phyloP scores from a whole-genome alignment of 129 eudicot genomes.

The Heracleum sosnowskyi region DNA sequence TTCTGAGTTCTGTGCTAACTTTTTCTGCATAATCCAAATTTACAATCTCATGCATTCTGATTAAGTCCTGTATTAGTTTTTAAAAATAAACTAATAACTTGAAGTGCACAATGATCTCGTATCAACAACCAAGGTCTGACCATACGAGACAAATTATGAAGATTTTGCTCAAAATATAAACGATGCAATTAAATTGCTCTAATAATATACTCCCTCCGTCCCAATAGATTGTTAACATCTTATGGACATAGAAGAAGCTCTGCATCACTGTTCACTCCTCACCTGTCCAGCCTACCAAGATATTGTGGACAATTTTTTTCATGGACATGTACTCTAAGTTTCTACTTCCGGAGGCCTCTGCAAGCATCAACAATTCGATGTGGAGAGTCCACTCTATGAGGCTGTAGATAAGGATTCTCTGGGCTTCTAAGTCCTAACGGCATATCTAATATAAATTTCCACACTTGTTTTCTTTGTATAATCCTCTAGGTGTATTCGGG shows the following conservation, averaged over 20 bases:
- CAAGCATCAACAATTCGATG: conserved; percentile 35
- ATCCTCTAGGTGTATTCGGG: neutral
- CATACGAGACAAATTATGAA: too few relatives aligned
- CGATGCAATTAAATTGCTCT: neutral
- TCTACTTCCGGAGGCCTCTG: conserved; percentile 39
- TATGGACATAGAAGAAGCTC: conserved; percentile 75
- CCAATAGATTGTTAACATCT: too few relatives aligned
- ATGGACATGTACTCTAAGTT: conserved; percentile 78
- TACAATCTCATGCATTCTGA: conserved; percentile 21
- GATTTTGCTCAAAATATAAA: too few relatives aligned
- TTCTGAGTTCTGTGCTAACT: too few relatives aligned
- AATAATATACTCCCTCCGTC: too few relatives aligned
- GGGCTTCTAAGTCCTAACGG: neutral
- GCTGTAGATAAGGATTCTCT: neutral
- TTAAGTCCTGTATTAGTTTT: neutral
- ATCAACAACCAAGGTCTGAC: too few relatives aligned
- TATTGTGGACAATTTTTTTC: conserved; percentile 75
- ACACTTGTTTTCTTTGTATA: neutral
- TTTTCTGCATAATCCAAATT: conserved; percentile 23
- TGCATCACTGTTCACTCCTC: conserved; percentile 76
- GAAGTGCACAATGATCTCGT: too few relatives aligned
- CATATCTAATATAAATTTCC: neutral
- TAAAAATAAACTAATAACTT: too few relatives aligned
- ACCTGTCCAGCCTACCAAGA: conserved; percentile 74
- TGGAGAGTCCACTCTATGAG: conserved; percentile 43